phyloP scores from a whole-genome alignment of 495 filamentous ascomycete species.

The Schizothecium vesticola region DNA sequence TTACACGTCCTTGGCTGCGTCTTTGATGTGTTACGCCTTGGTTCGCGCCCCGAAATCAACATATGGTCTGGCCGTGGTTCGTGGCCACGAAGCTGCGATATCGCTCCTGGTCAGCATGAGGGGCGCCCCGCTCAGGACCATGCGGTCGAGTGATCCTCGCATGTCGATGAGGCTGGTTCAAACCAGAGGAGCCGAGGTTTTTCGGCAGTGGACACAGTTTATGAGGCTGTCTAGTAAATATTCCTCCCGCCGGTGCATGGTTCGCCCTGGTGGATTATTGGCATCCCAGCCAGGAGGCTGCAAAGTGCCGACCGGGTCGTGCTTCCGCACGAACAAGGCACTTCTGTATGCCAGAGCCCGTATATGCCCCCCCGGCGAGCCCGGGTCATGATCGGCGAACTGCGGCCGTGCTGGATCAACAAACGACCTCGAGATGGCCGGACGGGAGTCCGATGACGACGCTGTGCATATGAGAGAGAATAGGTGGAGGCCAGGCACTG shows the following conservation, averaged over 20 bases:
- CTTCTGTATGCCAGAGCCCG: background rate
- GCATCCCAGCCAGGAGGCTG: background rate
- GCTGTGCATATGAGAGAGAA: background rate
- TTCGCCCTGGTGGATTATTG: background rate
- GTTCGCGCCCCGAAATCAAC: background rate
- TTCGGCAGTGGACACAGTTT: background rate
- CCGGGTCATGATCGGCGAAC: background rate
- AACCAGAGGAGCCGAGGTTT: constrained; percentile 9
- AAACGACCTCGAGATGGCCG: background rate
- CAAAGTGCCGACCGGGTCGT: background rate
- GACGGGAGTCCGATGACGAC: background rate
- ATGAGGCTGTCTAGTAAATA: background rate
- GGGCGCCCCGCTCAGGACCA: background rate
- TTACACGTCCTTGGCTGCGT: background rate
- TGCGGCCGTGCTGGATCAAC: background rate
- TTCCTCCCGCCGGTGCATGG: background rate
- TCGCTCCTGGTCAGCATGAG: background rate
- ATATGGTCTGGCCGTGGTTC: background rate
- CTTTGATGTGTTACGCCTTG: constrained; percentile 1
- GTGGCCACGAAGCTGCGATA: background rate
- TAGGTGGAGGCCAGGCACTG: background rate
- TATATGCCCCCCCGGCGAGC: background rate
- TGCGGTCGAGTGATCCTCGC: constrained; percentile 1
- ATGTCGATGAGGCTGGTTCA: background rate
- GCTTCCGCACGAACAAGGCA: background rate